Conservation (phyloP, 1,284 basidiomycete genomes). For the Laetiporus sulphureus region DNA sequence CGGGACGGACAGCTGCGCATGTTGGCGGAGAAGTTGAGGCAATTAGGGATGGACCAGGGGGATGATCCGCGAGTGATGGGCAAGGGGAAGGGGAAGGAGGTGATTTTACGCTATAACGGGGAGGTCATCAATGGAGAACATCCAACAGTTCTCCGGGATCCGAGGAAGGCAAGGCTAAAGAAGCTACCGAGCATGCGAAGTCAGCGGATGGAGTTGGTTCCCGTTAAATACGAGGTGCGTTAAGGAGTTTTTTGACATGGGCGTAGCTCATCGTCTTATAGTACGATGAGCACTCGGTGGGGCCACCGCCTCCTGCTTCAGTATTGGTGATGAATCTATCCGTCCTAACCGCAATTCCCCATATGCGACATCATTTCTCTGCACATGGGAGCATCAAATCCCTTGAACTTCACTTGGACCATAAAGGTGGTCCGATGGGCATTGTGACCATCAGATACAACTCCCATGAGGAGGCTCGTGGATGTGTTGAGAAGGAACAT, state of each 20-base stretch:
- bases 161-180: slow-evolving; percentile 40
- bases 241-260: not conserved
- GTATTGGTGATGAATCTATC: slow-evolving; percentile 74
- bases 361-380: slow-evolving; percentile 66
- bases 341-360: slow-evolving; percentile 60
- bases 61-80: slow-evolving; percentile 45
- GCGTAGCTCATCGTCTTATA: slow-evolving; percentile 24
- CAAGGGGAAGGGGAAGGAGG: slow-evolving; percentile 58
- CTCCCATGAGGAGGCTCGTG: slow-evolving; percentile 53
- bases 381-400: slow-evolving; percentile 62
- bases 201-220: slow-evolving; percentile 38
- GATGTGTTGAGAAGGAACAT: slow-evolving; percentile 56
- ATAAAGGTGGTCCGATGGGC: slow-evolving; percentile 79
- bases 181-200: slow-evolving; percentile 28
- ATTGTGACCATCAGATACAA: slow-evolving; percentile 74
- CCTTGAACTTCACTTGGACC: slow-evolving; percentile 79
- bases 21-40: slow-evolving; percentile 48
- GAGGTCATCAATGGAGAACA: slow-evolving; percentile 44
- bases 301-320: slow-evolving; percentile 69
- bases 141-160: slow-evolving; percentile 44
- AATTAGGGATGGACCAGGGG: slow-evolving; percentile 27
- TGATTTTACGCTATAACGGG: slow-evolving; percentile 49
- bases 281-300: slow-evolving; percentile 75
- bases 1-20: slow-evolving; percentile 36
- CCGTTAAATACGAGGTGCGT: slow-evolving; percentile 59